phyloP scores from a whole-genome alignment of 2,329 filamentous ascomycete species.

The Colletotrichum eleusines region DNA sequence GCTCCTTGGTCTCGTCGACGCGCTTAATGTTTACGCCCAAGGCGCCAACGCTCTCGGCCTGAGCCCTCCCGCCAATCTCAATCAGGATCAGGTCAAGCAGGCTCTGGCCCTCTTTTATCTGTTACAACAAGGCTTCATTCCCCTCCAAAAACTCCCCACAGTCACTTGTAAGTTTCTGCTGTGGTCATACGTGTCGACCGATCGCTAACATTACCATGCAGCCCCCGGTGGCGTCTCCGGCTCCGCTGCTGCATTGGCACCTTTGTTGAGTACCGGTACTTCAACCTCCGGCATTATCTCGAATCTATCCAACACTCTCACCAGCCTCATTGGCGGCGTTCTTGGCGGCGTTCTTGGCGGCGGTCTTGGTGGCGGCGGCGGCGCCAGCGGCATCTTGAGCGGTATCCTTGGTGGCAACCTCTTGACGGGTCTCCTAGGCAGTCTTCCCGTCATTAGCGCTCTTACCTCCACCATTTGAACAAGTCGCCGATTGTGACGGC shows the following conservation, averaged over 20 bases:
- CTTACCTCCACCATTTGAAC: no score
- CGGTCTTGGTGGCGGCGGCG: background rate
- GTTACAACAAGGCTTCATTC: no score
- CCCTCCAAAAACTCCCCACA: background rate
- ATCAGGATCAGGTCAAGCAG: background rate
- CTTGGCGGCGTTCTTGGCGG: background rate
- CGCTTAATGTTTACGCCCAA: background rate
- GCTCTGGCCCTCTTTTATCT: no score
- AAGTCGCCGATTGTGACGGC: constrained; percentile 6
- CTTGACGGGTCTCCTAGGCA: background rate
- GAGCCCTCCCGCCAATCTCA: background rate
- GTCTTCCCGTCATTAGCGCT: no score
- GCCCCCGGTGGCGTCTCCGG: background rate
- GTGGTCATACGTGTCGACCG: background rate
- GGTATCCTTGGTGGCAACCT: background rate
- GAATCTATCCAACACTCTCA: background rate
- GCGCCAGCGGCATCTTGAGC: background rate
- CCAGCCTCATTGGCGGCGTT: background rate
- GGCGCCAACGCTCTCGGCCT: background rate
- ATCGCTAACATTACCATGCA: background rate
- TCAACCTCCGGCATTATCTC: no score
- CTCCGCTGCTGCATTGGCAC: background rate
- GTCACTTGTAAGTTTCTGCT: background rate
- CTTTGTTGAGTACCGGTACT: no score
- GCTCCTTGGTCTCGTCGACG: constrained; percentile 1